Evolutionary conservation across 192 early-diverging fungal genomes (phyloP), one percentile per base, ranked within the genome.

Genomic region (Diversispora epigaea): DNA sequence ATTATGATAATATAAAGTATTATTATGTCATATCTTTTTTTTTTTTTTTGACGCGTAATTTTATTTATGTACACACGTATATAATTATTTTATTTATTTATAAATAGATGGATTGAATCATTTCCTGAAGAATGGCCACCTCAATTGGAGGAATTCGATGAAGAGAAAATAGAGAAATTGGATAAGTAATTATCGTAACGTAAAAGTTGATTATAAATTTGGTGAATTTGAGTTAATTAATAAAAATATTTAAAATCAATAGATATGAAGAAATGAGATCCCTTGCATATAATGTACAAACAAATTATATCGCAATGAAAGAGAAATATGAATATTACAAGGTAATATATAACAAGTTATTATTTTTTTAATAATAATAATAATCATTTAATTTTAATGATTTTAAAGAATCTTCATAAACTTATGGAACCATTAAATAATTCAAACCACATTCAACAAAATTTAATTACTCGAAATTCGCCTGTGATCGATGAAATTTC

Each of bases 61-160:
- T 32, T 32, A 32, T 32, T 32, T 32, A 32, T 32, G 25, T 2
- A 32, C 25, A 32, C 25, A 32, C 25, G 25, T 32, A 32, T 32
- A 32, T 32, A 32, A 2, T 41, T 5, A 19, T 10, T 22, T 21
- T n/a, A 0, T 19, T 32, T 4, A n/a, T 56, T 45, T 56, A 40
- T n/a, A 15, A 22, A n/a, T 43, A 71, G 69, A 4, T 71, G 69
- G 69, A 71, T 71, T 15, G 69, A 71, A 45, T 71, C 69, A 71
- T 71, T 71, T 22, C 69, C 69, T 12, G 39, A 54, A 10, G 40
- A 58, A 57, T 71, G 69, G 69, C 54, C 69, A n/a, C n/a, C 10
- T n/a, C 8, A 32, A 32, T 11, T 56, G 17, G 12, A 55, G 12
- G 54, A 71, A 57, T 21, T 12, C 0, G 49, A 71, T 43, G 17